Percentiles rank a stretch among this genome's conserved stretches.
These are phyloP conservation scores for Fusarium odoratissimum DNA, from an alignment of 2,329 filamentous ascomycete species.

Conservation along the genomic window DNA sequence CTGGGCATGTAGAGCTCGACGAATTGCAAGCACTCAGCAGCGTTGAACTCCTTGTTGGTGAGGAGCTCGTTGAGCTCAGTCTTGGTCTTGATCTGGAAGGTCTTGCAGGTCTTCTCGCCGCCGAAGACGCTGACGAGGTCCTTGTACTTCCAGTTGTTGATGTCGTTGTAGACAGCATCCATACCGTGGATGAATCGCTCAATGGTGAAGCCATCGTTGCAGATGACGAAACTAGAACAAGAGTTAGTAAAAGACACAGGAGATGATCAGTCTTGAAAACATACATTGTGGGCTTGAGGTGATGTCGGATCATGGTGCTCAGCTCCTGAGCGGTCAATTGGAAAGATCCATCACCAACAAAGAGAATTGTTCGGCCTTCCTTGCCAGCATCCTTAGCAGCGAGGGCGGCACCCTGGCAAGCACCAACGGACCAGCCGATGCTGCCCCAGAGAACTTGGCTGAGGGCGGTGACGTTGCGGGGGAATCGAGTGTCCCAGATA, in stretches of 20 bases:
- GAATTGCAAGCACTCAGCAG: conserved; percentile 69
- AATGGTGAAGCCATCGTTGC: conserved; percentile 90
- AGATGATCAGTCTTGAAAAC: conserved; percentile 43
- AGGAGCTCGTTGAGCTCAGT: conserved; percentile 75
- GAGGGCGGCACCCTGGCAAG: conserved; percentile 74
- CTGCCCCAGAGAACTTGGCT: conserved; percentile 82
- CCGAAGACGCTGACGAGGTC: conserved; percentile 76
- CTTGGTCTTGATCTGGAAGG: conserved; percentile 76
- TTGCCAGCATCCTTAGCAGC: conserved; percentile 74
- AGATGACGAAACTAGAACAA: conserved; percentile 76
- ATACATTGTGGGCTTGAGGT: conserved; percentile 80
- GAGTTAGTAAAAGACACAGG: conserved; percentile 31
- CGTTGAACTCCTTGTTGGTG: conserved; percentile 71
- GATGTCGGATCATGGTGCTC: conserved; percentile 82
- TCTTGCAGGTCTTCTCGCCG: conserved; percentile 68
- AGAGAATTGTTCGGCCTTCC: conserved; percentile 78
- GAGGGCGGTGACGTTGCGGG: conserved; percentile 79
- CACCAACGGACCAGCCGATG: conserved; percentile 71
- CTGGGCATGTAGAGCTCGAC: conserved; percentile 86
- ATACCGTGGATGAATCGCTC: conserved; percentile 89
- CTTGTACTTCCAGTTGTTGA: conserved; percentile 79
- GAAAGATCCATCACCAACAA: conserved; percentile 90
- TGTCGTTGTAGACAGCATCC: conserved; percentile 84
- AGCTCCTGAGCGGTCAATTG: conserved; percentile 88
- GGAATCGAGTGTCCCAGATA: conserved; percentile 87